Evolutionary conservation across 495 filamentous ascomycete species (phyloP), one percentile per base, ranked within the genome.

Genomic region (Penicillium desertorum): DNA sequence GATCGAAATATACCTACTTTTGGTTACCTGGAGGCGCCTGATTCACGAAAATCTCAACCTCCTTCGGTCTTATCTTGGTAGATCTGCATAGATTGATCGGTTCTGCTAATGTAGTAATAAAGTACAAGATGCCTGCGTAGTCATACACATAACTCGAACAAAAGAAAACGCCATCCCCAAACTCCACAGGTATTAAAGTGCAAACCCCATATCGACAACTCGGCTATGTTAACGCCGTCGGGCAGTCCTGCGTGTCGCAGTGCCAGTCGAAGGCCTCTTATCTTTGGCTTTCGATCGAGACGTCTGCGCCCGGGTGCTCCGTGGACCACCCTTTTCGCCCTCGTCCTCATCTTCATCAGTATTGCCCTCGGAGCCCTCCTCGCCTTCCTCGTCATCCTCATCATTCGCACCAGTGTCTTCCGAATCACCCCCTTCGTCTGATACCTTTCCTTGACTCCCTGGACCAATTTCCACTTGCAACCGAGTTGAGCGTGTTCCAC

Each of bases 401-500:
- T 77, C 72, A 44, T 75, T 66, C 4, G 56, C 70, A 48, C 71
- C 73, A 10, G 64, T 69, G 11, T 78, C 77, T 45, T 79, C 61
- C 11, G 75, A 75, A 6, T 76, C 75, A 1, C 63, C 72, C 4
- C 75, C 79, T 23, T 76, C 74, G n/a, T 75, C 73, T 10, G 62
- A 70, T 43, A 63, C 64, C 53, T 64, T 71, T 57, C 62, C 58
- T 58, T 47, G 69, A 52, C 60, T 61, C 0, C 50, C 61, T 5
- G 62, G 37, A 12, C 68, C 73, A n/a, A 76, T 62, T 51, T 77
- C 76, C 8, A 76, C 72, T 30, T 79, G 71, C 12, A 79, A 59
- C 27, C 70, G 70, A 20, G 75, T 77, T 8, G 71, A 70, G 8
- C 79, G 72, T n/a, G 76, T 77, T 29, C 73, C 76, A 51, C 72